Conservation (phyloP, 1,284 basidiomycete species). For the Cystobasidium slooffiae region DNA sequence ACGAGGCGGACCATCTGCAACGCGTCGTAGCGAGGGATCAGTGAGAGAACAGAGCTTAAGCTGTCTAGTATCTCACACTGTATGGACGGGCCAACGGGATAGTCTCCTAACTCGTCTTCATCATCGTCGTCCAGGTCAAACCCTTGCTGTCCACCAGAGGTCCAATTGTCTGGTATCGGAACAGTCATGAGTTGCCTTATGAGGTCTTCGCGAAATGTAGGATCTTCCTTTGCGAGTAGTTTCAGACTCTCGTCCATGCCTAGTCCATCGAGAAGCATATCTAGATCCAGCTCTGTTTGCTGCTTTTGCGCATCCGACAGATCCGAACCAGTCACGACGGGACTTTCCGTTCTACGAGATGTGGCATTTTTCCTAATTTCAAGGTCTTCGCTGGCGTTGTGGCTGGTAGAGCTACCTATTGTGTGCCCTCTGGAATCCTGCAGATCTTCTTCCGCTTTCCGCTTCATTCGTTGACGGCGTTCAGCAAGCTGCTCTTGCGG, state of each 20-base stretch:
- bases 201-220: constrained; percentile 13
- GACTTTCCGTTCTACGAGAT: too few species aligned
- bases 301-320: neutral
- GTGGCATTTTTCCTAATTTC: too few species aligned
- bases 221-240: constrained; percentile 3
- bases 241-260: constrained; percentile 25
- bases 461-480: constrained; percentile 8
- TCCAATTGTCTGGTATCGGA: neutral
- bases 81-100: neutral
- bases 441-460: constrained; percentile 23
- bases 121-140: constrained; percentile 1
- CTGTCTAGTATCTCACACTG: neutral
- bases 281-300: constrained; percentile 13
- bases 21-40: too few species aligned
- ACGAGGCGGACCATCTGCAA: constrained; percentile 12
- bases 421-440: neutral
- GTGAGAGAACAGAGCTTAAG: neutral
- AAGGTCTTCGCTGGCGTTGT: neutral
- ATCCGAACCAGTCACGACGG: neutral
- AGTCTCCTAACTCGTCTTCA: constrained; percentile 8
- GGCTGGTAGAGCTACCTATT: neutral
- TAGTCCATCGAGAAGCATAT: constrained; percentile 32
- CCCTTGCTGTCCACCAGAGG: constrained; percentile 3
- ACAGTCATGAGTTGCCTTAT: constrained; percentile 6
- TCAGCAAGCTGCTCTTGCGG: constrained; percentile 24